A percentile compares a stretch with the other conserved stretches of the same genome.
phyloP scores from a whole-genome alignment of 2,329 filamentous ascomycete species.

The Chrysoporthe puriensis region DNA sequence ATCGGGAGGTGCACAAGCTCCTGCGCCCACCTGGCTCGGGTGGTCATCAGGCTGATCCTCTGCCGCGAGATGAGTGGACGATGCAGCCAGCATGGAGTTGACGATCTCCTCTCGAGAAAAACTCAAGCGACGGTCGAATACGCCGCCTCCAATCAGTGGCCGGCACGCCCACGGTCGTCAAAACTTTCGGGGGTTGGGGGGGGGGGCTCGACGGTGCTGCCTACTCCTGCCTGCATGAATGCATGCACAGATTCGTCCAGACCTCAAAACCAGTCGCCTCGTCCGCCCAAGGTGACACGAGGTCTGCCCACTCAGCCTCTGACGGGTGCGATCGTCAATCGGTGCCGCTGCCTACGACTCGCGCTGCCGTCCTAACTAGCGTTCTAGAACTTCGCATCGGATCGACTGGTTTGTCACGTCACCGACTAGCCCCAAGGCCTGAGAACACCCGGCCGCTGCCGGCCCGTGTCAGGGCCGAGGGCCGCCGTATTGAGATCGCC shows the following conservation, averaged over 20 bases:
- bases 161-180: too few relatives aligned
- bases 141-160: too few relatives aligned
- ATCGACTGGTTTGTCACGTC: conserved; percentile 10
- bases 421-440: conserved; percentile 8
- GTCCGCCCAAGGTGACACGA: conserved; percentile 22
- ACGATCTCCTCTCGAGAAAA: not conserved
- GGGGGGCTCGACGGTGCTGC: not conserved
- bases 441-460: not conserved
- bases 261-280: conserved; percentile 21
- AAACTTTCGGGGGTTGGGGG: too few relatives aligned
- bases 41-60: not conserved
- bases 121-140: not conserved
- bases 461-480: not conserved
- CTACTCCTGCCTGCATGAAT: not conserved
- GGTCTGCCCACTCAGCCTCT: conserved; percentile 12
- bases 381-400: conserved; percentile 17
- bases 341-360: conserved; percentile 11
- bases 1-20: conserved; percentile 8
- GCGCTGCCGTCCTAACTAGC: not conserved
- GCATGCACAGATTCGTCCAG: conserved; percentile 8
- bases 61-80: not conserved
- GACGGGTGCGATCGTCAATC: conserved; percentile 12
- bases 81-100: not conserved
- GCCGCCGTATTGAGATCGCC: conserved; percentile 11
- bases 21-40: not conserved